phyloP scores from a whole-genome alignment of 2,329 filamentous ascomycete species.

The Ophiostoma montium region DNA sequence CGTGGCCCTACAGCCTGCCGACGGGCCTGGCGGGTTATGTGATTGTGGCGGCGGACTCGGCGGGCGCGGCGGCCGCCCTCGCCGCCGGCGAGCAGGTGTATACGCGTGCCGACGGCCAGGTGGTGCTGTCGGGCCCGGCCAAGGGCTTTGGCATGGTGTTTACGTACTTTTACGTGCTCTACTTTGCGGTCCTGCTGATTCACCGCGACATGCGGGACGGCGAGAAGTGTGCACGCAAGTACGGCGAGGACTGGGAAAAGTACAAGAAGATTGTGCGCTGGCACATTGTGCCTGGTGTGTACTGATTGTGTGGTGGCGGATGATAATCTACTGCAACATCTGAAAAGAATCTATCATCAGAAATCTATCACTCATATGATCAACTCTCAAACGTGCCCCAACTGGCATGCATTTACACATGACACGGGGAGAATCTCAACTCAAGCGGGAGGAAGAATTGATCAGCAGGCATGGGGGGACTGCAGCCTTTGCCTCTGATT shows the following conservation, averaged over 20 bases:
- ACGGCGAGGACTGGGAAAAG: conserved; percentile 80
- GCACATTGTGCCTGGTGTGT: conserved; percentile 73
- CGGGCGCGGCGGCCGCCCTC: conserved; percentile 32
- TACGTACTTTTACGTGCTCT: conserved; percentile 89
- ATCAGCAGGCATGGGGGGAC: no score
- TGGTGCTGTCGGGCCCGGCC: conserved; percentile 57
- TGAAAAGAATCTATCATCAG: no score
- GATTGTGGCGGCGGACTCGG: conserved; percentile 42
- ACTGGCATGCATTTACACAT: no score
- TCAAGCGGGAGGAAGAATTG: no score
- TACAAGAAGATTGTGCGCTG: conserved; percentile 74
- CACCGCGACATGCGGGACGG: conserved; percentile 82
- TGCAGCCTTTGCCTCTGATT: no score
- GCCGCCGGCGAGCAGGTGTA: conserved; percentile 28
- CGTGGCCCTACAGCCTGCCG: conserved; percentile 79
- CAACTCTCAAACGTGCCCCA: no score
- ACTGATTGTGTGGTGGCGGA: conserved; percentile 35
- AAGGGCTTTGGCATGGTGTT: conserved; percentile 75
- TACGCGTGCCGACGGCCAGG: conserved; percentile 43
- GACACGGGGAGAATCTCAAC: no score
- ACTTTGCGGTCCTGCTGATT: conserved; percentile 75
- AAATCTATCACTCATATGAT: no score
- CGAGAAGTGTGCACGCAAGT: conserved; percentile 81
- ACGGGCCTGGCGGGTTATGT: conserved; percentile 74
- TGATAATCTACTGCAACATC: no score